Evolutionary conservation across 306 rosid species (phyloP).

Genomic region (Citrullus mucosospermus): DNA sequence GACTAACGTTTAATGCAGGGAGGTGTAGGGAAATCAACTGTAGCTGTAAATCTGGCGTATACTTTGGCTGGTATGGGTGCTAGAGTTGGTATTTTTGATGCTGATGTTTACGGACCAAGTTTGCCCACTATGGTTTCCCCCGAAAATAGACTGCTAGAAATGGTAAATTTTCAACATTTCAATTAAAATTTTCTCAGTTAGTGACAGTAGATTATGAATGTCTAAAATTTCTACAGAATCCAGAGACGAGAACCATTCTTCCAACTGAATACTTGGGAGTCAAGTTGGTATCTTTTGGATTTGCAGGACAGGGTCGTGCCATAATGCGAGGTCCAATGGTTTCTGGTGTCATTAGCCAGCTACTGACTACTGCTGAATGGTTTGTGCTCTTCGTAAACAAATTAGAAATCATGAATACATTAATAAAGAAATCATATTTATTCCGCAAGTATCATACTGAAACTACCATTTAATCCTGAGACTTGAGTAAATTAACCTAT

Average conservation of each 20-base stretch:
- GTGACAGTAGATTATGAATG: conserved; percentile 17
- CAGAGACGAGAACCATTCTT: conserved; percentile 72
- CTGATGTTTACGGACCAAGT: conserved; percentile 98
- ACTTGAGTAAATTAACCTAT: background rate
- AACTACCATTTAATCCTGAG: background rate
- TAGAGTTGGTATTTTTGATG: conserved; percentile 94
- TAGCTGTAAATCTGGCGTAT: conserved; percentile 89
- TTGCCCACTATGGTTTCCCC: conserved; percentile 99
- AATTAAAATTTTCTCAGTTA: conserved; percentile 10
- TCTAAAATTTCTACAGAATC: conserved; percentile 34
- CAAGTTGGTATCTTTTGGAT: conserved; percentile 93
- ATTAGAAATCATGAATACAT: background rate
- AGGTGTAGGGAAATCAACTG: conserved; percentile 92
- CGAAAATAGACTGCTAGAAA: conserved; percentile 65
- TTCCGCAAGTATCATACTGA: background rate
- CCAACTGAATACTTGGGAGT: conserved; percentile 95
- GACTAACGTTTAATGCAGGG: conserved; percentile 42
- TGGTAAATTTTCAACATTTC: conserved; percentile 35
- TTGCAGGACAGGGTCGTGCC: conserved; percentile 96
- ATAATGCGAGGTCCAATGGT: conserved; percentile 99
- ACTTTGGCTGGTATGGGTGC: conserved; percentile 99
- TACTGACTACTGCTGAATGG: conserved; percentile 91
- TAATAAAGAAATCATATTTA: background rate
- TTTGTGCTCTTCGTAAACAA: conserved; percentile 18
- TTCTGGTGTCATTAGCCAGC: conserved; percentile 91